phyloP scores from a whole-genome alignment of 2,329 filamentous ascomycete species.

The Cladosporium austrohemisphaericum region DNA sequence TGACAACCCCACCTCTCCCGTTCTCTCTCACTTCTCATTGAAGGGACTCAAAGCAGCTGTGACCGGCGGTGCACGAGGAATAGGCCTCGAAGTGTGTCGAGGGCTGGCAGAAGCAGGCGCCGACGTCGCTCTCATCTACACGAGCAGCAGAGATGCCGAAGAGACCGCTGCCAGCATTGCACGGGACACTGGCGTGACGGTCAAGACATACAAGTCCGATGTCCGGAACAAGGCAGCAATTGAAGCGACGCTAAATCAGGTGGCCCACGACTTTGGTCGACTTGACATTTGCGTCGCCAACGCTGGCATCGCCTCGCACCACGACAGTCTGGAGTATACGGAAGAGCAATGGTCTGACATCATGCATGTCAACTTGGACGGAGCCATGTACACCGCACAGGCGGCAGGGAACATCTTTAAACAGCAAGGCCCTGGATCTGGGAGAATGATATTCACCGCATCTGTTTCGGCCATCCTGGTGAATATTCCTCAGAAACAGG shows the following conservation, averaged over 20 bases:
- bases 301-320: slow-evolving; percentile 55
- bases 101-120: slow-evolving; percentile 39
- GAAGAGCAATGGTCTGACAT: slow-evolving; percentile 28
- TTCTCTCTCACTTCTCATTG: slow-evolving; percentile 31
- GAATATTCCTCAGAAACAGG: slow-evolving; percentile 72
- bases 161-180: slow-evolving; percentile 31
- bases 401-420: slow-evolving; percentile 81
- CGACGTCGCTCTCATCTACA: slow-evolving; percentile 46
- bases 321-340: slow-evolving; percentile 19
- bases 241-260: slow-evolving; percentile 39
- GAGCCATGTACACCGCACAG: slow-evolving; percentile 81
- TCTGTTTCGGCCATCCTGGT: slow-evolving; percentile 75
- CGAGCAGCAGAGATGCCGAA: slow-evolving; percentile 34
- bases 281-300: slow-evolving; percentile 79
- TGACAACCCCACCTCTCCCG: slow-evolving; percentile 14
- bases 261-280: slow-evolving; percentile 63
- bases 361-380: slow-evolving; percentile 82
- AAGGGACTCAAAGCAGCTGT: slow-evolving; percentile 35
- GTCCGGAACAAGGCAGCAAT: slow-evolving; percentile 42
- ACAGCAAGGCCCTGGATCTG: slow-evolving; percentile 62
- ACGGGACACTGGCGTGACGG: slow-evolving; percentile 32
- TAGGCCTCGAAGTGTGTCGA: slow-evolving; percentile 33
- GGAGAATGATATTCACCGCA: slow-evolving; percentile 86
- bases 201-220: slow-evolving; percentile 47
- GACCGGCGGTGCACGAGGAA: slow-evolving; percentile 34